These are phyloP conservation scores for Apophysomyces variabilis DNA, from an alignment of 371 early-diverging fungal genomes.

Conservation along the genomic window DNA sequence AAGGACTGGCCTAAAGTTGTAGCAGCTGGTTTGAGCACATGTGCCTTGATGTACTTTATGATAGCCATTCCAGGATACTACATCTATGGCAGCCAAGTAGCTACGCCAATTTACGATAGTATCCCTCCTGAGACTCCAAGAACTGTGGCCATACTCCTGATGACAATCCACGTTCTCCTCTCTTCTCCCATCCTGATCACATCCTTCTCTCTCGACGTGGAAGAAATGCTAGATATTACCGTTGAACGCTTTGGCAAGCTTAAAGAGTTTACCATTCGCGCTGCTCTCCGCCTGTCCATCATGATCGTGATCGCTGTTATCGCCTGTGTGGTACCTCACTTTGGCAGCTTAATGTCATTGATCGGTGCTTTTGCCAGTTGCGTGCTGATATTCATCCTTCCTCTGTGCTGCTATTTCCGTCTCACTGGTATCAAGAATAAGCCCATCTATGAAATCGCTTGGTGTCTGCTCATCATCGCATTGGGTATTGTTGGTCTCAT, in stretches of 20 bases:
- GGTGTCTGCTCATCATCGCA: slow-evolving; percentile 61
- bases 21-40: slow-evolving; percentile 67
- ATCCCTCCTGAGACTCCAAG: slow-evolving; percentile 69
- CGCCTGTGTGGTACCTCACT: slow-evolving; percentile 78
- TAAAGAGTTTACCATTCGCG: slow-evolving; percentile 62
- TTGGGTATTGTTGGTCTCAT: slow-evolving; percentile 75
- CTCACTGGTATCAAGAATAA: slow-evolving; percentile 72
- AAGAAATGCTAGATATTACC: slow-evolving; percentile 62
- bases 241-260: slow-evolving; percentile 55
- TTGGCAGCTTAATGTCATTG: slow-evolving; percentile 82
- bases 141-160: slow-evolving; percentile 71
- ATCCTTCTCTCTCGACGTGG: slow-evolving; percentile 77
- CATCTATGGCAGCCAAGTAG: slow-evolving; percentile 73
- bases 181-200: slow-evolving; percentile 85
- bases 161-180: slow-evolving; percentile 83
- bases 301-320: slow-evolving; percentile 56
- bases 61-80: slow-evolving; percentile 82
- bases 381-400: slow-evolving; percentile 82
- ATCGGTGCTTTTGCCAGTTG: slow-evolving; percentile 83
- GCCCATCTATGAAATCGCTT: slow-evolving; percentile 56
- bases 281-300: slow-evolving; percentile 57
- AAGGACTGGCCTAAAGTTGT: slow-evolving; percentile 75
- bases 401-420: slow-evolving; percentile 78
- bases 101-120: slow-evolving; percentile 76
- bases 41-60: slow-evolving; percentile 75